Evolutionary conservation across 345 rosid genomes (phyloP).

Genomic region (Mallotus nudiflorus): DNA sequence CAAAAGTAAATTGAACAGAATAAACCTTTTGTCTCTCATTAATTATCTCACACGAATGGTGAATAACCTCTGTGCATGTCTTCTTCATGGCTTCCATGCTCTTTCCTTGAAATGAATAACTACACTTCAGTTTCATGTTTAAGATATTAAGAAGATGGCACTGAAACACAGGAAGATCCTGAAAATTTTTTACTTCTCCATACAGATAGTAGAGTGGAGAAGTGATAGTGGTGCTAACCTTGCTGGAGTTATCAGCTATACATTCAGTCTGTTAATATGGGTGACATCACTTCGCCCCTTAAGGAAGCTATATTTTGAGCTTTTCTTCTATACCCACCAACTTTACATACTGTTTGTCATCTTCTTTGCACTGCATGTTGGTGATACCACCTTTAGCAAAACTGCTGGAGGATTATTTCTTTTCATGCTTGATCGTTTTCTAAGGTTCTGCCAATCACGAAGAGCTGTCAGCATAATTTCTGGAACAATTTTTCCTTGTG

Average conservation of each 20-base stretch:
- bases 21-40: no score
- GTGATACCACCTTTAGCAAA: constrained; percentile 54
- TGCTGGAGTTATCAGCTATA: constrained; percentile 73
- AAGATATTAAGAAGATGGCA: not conserved
- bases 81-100: no score
- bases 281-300: no score
- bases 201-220: constrained; percentile 66
- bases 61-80: no score
- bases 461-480: constrained; percentile 66
- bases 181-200: not conserved
- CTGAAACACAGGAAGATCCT: not conserved
- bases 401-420: constrained; percentile 74
- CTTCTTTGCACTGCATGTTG: constrained; percentile 82
- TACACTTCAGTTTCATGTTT: not conserved
- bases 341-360: constrained; percentile 66
- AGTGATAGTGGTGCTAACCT: constrained; percentile 50
- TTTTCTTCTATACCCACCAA: constrained; percentile 90
- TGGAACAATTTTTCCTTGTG: constrained; percentile 71
- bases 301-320: constrained; percentile 74
- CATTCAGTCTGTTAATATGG: no score
- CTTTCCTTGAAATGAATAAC: not conserved
- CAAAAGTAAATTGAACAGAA: no score
- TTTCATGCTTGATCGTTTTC: constrained; percentile 79
- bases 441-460: constrained; percentile 85
- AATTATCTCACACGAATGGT: no score